Evolutionary conservation across 352 stramenopile species (phyloP).

Genomic region (Peronospora destructor): DNA sequence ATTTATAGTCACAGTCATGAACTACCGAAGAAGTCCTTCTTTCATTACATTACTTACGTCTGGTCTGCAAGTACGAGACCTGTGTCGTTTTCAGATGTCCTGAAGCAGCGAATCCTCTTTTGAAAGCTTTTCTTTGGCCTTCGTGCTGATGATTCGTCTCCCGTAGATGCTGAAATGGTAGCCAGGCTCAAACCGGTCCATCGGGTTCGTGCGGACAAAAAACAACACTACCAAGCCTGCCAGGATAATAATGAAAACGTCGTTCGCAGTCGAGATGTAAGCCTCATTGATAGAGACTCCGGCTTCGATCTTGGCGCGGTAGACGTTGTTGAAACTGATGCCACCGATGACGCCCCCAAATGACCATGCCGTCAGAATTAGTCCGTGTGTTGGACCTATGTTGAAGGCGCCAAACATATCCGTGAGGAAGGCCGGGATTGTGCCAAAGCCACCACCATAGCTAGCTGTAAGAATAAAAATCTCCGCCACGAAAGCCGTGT

Average conservation of each 20-base stretch:
- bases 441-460: conserved; percentile 73
- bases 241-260: conserved; percentile 54
- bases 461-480: conserved; percentile 64
- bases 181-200: conserved; percentile 56
- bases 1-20: too few relatives aligned
- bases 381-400: conserved; percentile 75
- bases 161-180: conserved; percentile 66
- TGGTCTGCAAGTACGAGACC: not conserved
- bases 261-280: conserved; percentile 65
- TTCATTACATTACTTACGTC: too few relatives aligned
- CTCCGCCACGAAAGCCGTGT: conserved; percentile 46
- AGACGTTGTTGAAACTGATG: conserved; percentile 61
- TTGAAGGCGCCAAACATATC: conserved; percentile 84
- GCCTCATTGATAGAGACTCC: conserved; percentile 38
- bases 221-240: conserved; percentile 43
- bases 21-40: too few relatives aligned
- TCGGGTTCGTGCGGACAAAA: conserved; percentile 58
- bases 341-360: conserved; percentile 67
- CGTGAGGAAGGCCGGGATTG: conserved; percentile 69
- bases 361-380: conserved; percentile 79
- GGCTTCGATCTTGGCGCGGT: conserved; percentile 28
- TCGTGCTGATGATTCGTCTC: conserved; percentile 49
- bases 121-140: conserved; percentile 30
- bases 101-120: conserved; percentile 27
- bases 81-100: conserved; percentile 6